phyloP scores from a whole-genome alignment of 345 rosid genomes.

The Hirschfeldia incana region DNA sequence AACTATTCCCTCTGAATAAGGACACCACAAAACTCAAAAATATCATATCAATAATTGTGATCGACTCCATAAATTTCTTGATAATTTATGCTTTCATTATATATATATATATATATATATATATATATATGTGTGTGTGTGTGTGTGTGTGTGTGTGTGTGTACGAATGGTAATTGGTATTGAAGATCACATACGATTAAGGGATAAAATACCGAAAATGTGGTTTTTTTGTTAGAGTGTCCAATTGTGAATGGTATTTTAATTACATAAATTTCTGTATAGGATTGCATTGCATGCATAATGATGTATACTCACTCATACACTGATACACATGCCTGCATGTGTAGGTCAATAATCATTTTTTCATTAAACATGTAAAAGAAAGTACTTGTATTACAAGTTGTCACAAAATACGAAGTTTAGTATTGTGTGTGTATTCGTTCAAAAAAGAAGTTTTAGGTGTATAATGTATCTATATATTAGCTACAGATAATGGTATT shows the following conservation, averaged over 20 bases:
- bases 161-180: neutral
- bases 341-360: neutral
- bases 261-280: conserved; percentile 6
- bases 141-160: too few relatives aligned
- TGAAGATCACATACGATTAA: neutral
- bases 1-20: conserved; percentile 17
- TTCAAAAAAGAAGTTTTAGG: too few relatives aligned
- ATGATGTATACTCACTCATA: neutral
- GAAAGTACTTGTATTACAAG: neutral
- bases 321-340: neutral
- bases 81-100: neutral
- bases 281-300: conserved; percentile 21
- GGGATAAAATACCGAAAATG: neutral
- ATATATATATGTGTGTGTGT: neutral
- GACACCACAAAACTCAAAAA: conserved; percentile 1
- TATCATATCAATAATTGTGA: conserved; percentile 22
- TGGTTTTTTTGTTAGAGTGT: neutral
- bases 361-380: neutral
- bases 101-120: neutral
- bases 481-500: neutral
- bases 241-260: conserved; percentile 2
- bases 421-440: neutral
- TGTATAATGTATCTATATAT: neutral
- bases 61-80: neutral
- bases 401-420: neutral